A percentile compares a stretch with the other conserved stretches of the same genome.
phyloP scores from a whole-genome alignment of 129 eudicot genomes.

The sunflower (Helianthus annuus) region HanXRQr2.0-SUNRISE NC_035445.2:135595861-135596360 shows the following conservation, averaged over 20 bases:
- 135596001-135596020: no score
- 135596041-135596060: no score
- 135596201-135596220: no score
- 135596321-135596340: not conserved
- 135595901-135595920: no score
- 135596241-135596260: not conserved
- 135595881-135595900: no score
- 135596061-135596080: not conserved
- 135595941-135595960: no score
- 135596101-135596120: not conserved
- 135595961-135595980: no score
- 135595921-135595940: no score
- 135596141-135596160: not conserved
- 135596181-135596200: not conserved
- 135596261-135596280: not conserved
- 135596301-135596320: not conserved
- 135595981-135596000: no score
- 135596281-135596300: not conserved
- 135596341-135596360: not conserved
- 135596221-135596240: not conserved
- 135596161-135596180: not conserved
- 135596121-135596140: not conserved
- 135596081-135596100: no score
- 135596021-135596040: no score
- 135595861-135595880: no score